Conservation (phyloP, 192 early-diverging fungal genomes). For the Backusella circina region DNA sequence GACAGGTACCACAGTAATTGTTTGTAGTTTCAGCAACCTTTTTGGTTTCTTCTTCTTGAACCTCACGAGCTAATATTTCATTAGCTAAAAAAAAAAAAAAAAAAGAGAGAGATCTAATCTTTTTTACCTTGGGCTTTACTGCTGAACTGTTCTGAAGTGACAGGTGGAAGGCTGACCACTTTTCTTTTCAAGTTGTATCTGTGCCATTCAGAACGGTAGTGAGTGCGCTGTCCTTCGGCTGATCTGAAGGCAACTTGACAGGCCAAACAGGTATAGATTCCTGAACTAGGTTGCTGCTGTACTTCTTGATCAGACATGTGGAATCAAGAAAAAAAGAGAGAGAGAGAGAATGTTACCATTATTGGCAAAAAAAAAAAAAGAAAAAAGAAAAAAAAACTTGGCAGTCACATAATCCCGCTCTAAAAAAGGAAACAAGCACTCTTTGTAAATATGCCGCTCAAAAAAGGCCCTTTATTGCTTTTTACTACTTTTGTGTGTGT, state of each 20-base stretch:
- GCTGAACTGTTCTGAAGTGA: slow-evolving; percentile 78
- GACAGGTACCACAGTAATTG: slow-evolving; percentile 48
- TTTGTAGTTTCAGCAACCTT: slow-evolving; percentile 23
- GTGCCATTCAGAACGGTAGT: slow-evolving; percentile 98
- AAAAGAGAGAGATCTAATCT: not conserved
- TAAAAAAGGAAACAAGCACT: not conserved
- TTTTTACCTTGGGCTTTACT: slow-evolving; percentile 60
- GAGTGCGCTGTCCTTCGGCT: slow-evolving; percentile 85
- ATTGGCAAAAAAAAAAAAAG: not conserved
- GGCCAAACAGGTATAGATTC: slow-evolving; percentile 77
- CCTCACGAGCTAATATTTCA: slow-evolving; percentile 60
- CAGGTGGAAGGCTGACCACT: slow-evolving; percentile 85
- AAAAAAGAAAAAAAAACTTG: not conserved
- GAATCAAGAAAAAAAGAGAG: not conserved
- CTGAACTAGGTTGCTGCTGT: slow-evolving; percentile 34
- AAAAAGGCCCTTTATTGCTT: not conserved
- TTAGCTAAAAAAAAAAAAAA: too few relatives aligned
- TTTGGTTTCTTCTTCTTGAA: slow-evolving; percentile 37
- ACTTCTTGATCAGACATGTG: slow-evolving; percentile 19
- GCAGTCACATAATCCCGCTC: not conserved
- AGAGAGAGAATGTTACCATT: not conserved
- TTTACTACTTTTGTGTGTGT: not conserved
- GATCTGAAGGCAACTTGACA: slow-evolving; percentile 94
- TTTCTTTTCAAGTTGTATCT: slow-evolving; percentile 98
- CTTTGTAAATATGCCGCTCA: not conserved